phyloP scores from a whole-genome alignment of 192 early-diverging fungal species.

The Dissophora ornata region DNA sequence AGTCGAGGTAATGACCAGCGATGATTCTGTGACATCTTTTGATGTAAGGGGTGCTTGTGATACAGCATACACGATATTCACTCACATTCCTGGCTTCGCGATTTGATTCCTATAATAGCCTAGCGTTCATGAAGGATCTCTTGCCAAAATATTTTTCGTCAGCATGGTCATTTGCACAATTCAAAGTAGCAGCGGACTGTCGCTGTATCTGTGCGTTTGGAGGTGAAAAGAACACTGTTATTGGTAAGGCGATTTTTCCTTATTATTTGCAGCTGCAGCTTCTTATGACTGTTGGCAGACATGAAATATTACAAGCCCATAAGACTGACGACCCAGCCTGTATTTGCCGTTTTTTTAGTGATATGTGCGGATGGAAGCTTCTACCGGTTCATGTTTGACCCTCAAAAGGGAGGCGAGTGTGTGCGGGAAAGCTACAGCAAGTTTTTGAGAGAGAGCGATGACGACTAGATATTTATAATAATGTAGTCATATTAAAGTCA shows the following conservation, averaged over 20 bases:
- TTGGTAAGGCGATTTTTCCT: conserved; percentile 56
- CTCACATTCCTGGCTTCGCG: too few relatives aligned
- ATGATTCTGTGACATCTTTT: too few relatives aligned
- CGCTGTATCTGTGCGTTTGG: conserved; percentile 88
- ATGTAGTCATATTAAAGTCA: too few relatives aligned
- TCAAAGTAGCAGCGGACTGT: conserved; percentile 78
- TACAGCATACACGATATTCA: too few relatives aligned
- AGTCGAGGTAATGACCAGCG: conserved; percentile 42
- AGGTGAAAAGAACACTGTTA: conserved; percentile 77
- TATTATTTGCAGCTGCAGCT: too few relatives aligned
- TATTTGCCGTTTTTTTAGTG: conserved; percentile 51
- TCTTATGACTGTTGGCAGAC: too few relatives aligned
- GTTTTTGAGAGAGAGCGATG: conserved; percentile 45
- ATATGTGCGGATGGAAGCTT: conserved; percentile 89
- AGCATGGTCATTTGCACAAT: conserved; percentile 93
- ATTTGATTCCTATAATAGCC: conserved; percentile 43
- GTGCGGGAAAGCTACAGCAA: conserved; percentile 58
- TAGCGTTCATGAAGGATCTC: conserved; percentile 82
- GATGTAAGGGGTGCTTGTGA: too few relatives aligned
- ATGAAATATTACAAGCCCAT: too few relatives aligned
- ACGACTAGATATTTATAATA: conserved; percentile 36
- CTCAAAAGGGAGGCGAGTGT: conserved; percentile 77
- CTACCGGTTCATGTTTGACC: conserved; percentile 88
- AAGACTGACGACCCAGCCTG: too few relatives aligned
- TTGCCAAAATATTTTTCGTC: conserved; percentile 96